A percentile compares a stretch with the other conserved stretches of the same genome.
phyloP scores from a whole-genome alignment of 805 yeast species.

The Yarrowia sp. region DNA sequence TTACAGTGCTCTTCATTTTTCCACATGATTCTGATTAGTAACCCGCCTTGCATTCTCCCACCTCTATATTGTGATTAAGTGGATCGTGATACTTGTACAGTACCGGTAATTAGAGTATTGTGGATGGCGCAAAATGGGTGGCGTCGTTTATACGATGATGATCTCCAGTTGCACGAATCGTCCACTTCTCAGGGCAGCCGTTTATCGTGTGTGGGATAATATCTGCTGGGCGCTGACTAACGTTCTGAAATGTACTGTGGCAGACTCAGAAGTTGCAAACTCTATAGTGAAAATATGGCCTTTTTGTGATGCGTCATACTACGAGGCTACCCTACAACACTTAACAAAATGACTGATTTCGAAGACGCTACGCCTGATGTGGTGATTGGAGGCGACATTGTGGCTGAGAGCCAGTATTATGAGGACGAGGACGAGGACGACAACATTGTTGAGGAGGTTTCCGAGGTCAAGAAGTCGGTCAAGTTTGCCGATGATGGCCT shows the following conservation, averaged over 20 bases:
- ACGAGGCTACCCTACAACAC: slow-evolving; percentile 9
- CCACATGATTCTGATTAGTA: too few species aligned
- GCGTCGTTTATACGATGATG: too few species aligned
- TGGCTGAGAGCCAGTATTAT: slow-evolving; percentile 52
- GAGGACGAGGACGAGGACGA: slow-evolving; percentile 56
- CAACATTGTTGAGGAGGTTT: slow-evolving; percentile 55
- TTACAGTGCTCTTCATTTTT: too few species aligned
- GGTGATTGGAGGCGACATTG: slow-evolving; percentile 65
- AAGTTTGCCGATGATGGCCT: slow-evolving; percentile 77
- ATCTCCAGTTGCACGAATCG: too few species aligned
- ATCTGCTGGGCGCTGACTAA: slow-evolving; percentile 2
- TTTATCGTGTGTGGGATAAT: too few species aligned
- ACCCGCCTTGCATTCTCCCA: too few species aligned
- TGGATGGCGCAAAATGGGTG: too few species aligned
- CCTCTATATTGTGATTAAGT: too few species aligned
- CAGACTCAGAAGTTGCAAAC: slow-evolving; percentile 1
- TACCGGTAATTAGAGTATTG: too few species aligned
- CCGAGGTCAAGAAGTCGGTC: slow-evolving; percentile 70
- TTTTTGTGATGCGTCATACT: slow-evolving; percentile 18
- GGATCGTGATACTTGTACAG: too few species aligned
- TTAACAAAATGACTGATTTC: slow-evolving; percentile 62
- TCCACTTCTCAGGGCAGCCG: too few species aligned
- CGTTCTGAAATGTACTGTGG: neutral
- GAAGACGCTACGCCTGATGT: slow-evolving; percentile 87
- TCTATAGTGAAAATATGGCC: slow-evolving; percentile 24